Conservation (phyloP, 805 yeast genomes). For the Suhomyces canberraensis region DNA sequence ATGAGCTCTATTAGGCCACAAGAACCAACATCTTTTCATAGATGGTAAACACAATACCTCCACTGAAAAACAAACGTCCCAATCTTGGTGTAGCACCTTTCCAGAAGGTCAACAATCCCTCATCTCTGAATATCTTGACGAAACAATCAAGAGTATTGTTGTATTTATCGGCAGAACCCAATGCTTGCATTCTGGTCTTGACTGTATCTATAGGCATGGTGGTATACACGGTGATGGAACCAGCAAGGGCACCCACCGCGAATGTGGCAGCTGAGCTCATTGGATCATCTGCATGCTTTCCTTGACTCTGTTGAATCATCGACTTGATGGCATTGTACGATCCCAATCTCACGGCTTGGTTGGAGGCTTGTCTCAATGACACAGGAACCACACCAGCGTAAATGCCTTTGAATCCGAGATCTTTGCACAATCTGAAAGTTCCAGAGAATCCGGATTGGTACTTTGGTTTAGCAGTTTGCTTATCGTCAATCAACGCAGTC, state of each 20-base stretch:
- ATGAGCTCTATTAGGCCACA: slow-evolving; percentile 31
- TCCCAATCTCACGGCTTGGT: slow-evolving; percentile 91
- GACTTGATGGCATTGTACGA: slow-evolving; percentile 87
- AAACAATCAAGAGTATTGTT: slow-evolving; percentile 80
- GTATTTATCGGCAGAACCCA: slow-evolving; percentile 72
- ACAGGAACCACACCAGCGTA: slow-evolving; percentile 92
- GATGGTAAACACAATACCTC: slow-evolving; percentile 96
- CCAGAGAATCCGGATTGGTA: slow-evolving; percentile 71
- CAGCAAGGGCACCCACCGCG: slow-evolving; percentile 86
- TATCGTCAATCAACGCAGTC: slow-evolving; percentile 93
- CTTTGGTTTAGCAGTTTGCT: slow-evolving; percentile 69
- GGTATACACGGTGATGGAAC: slow-evolving; percentile 82
- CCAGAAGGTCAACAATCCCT: slow-evolving; percentile 92
- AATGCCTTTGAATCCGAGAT: slow-evolving; percentile 78
- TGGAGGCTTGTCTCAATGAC: slow-evolving; percentile 92
- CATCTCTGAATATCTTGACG: slow-evolving; percentile 71
- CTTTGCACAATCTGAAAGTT: slow-evolving; percentile 60
- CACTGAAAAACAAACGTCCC: slow-evolving; percentile 87
- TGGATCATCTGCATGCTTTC: slow-evolving; percentile 67
- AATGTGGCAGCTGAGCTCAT: slow-evolving; percentile 78
- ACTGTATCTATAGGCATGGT: slow-evolving; percentile 97
- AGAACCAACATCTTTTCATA: slow-evolving; percentile 82
- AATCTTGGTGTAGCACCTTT: slow-evolving; percentile 97
- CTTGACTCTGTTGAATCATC: slow-evolving; percentile 65
- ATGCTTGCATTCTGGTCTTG: slow-evolving; percentile 94